phyloP scores from a whole-genome alignment of 257 asterid genomes.

The Parsonsia alboflavescens region DNA sequence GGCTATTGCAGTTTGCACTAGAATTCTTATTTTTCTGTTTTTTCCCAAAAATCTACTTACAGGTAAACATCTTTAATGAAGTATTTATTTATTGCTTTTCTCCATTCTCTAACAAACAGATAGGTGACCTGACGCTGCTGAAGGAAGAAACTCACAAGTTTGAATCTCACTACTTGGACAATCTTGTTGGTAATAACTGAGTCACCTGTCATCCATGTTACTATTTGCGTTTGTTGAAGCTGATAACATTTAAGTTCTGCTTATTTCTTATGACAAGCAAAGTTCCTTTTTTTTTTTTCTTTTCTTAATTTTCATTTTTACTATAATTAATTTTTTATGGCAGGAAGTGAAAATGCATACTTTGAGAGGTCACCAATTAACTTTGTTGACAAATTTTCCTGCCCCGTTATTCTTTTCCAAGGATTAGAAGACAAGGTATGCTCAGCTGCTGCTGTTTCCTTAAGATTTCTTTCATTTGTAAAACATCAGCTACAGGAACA shows the following conservation, averaged over 20 bases:
- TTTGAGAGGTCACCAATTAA: slow-evolving; percentile 79
- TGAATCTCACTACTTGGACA: slow-evolving; percentile 82
- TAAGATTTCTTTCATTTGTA: not conserved
- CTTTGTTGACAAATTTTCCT: slow-evolving; percentile 67
- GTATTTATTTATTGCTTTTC: not conserved
- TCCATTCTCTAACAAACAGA: slow-evolving; percentile 38
- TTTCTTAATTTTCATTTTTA: too few relatives aligned
- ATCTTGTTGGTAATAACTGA: slow-evolving; percentile 62
- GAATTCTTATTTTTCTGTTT: not conserved
- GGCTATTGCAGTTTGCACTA: not conserved
- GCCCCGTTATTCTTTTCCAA: slow-evolving; percentile 89
- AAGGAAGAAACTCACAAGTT: slow-evolving; percentile 78
- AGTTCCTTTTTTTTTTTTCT: slow-evolving; percentile 1
- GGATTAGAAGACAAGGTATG: slow-evolving; percentile 92
- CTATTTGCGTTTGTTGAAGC: not conserved
- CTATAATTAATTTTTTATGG: slow-evolving; percentile 1
- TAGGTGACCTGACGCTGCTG: slow-evolving; percentile 74
- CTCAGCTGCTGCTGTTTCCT: not conserved
- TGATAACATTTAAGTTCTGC: not conserved
- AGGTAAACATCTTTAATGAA: not conserved
- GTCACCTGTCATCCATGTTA: slow-evolving; percentile 2
- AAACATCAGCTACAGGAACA: not conserved
- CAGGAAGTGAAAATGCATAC: slow-evolving; percentile 60
- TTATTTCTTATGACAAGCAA: not conserved
- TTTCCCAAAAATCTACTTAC: not conserved